Evolutionary conservation across 345 rosid species (phyloP).

Genomic region (Hirschfeldia incana): DNA sequence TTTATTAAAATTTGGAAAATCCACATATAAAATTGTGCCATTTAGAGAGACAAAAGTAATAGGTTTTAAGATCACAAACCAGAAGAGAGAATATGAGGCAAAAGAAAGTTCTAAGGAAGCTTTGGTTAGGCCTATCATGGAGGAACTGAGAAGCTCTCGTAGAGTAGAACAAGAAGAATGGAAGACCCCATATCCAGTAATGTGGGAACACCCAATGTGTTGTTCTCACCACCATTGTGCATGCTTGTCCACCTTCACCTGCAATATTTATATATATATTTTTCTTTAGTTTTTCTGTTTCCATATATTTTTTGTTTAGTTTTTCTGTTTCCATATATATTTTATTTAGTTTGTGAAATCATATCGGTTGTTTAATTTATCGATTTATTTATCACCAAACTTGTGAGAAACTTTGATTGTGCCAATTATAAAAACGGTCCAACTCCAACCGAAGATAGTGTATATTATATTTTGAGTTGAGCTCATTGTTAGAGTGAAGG

Average conservation of each 20-base stretch:
- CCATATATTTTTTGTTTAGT: not conserved
- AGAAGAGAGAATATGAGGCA: conserved; percentile 61
- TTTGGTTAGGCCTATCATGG: conserved; percentile 75
- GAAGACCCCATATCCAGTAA: conserved; percentile 87
- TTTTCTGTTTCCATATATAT: not conserved
- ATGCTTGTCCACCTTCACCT: conserved; percentile 62
- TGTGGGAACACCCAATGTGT: conserved; percentile 85
- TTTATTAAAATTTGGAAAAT: not conserved
- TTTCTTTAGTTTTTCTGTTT: not conserved
- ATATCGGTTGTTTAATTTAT: not conserved
- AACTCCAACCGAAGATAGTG: conserved; percentile 9
- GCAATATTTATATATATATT: not conserved
- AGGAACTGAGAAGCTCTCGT: conserved; percentile 82
- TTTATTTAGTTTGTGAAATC: conserved; percentile 7
- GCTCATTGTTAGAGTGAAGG: conserved; percentile 6
- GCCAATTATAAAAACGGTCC: not conserved
- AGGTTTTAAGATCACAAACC: conserved; percentile 41
- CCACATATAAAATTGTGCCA: not conserved
- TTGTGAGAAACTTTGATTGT: conserved; percentile 3
- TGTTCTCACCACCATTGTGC: conserved; percentile 74
- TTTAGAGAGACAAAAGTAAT: not conserved
- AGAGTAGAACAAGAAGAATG: conserved; percentile 83
- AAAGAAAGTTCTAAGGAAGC: conserved; percentile 50
- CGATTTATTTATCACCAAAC: not conserved
- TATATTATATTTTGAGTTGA: not conserved